Percentiles rank a stretch among this genome's conserved stretches.
Conservation (phyloP, 2,329 filamentous ascomycete genomes). For the Exophiala xenobiotica region DNA sequence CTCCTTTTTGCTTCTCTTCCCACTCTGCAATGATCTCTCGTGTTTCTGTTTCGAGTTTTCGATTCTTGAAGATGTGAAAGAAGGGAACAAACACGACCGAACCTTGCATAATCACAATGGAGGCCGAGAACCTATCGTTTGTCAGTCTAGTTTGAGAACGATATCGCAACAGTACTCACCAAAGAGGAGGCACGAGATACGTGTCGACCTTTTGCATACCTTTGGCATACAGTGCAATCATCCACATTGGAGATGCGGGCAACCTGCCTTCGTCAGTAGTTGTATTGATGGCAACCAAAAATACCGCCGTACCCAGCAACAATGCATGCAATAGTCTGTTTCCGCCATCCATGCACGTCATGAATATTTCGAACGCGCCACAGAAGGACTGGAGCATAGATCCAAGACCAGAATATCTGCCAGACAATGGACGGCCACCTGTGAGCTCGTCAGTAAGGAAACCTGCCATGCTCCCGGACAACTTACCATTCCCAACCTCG, state of each 20-base stretch:
- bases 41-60: conserved; percentile 37
- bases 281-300: not conserved
- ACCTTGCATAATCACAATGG: conserved; percentile 63
- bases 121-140: conserved; percentile 50
- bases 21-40: conserved; percentile 41
- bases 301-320: conserved; percentile 40
- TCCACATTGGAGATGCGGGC: conserved; percentile 66
- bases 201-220: conserved; percentile 47
- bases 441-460: conserved; percentile 7
- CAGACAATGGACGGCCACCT: conserved; percentile 63
- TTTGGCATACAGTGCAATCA: conserved; percentile 56
- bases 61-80: conserved; percentile 52
- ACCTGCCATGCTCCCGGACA: too few species aligned
- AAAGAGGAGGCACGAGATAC: conserved; percentile 61
- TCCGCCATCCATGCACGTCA: conserved; percentile 66
- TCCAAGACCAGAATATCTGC: conserved; percentile 64
- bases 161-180: conserved; percentile 41
- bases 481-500: conserved; percentile 65
- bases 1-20: conserved; percentile 37
- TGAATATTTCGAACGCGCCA: conserved; percentile 61
- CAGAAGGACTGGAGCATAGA: conserved; percentile 61
- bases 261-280: conserved; percentile 44
- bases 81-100: conserved; percentile 65
- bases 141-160: conserved; percentile 11
- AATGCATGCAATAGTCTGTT: conserved; percentile 58